These are phyloP conservation scores for Termitomyces sp. DNA, from an alignment of 768 basidiomycete species.

Conservation along the genomic window DNA sequence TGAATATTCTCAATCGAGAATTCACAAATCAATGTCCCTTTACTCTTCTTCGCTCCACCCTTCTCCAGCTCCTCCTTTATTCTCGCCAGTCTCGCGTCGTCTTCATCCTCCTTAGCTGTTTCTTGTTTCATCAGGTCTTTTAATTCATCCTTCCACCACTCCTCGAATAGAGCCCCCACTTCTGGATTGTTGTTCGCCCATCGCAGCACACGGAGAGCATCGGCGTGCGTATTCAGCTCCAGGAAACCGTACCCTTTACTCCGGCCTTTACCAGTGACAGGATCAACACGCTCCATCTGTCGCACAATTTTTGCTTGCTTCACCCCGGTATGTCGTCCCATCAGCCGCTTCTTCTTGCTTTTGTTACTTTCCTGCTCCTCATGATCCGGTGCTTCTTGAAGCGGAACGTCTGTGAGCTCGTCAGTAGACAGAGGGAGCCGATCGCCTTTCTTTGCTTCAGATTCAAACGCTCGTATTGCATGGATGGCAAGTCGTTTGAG, in stretches of 20 bases:
- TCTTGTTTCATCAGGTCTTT: constrained; percentile 55
- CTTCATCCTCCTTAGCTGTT: constrained; percentile 39
- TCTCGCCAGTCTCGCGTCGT: constrained; percentile 50
- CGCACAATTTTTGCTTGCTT: constrained; percentile 93
- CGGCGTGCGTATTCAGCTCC: constrained; percentile 83
- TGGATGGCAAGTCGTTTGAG: constrained; percentile 86
- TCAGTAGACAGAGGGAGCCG: constrained; percentile 66
- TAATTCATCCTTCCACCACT: constrained; percentile 86
- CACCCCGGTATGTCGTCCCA: constrained; percentile 43
- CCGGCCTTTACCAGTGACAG: constrained; percentile 80
- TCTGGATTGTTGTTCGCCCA: constrained; percentile 92
- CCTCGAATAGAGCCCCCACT: constrained; percentile 59
- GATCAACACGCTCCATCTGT: constrained; percentile 84
- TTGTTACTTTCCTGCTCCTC: constrained; percentile 25
- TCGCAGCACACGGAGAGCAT: constrained; percentile 85
- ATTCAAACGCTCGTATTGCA: constrained; percentile 74
- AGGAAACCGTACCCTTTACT: constrained; percentile 96
- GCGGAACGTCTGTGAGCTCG: constrained; percentile 54
- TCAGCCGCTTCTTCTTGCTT: constrained; percentile 23
- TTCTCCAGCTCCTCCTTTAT: constrained; percentile 56
- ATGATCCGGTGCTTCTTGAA: neutral
- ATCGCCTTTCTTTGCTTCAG: constrained; percentile 62
- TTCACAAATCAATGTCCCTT: constrained; percentile 75
- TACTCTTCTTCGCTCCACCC: constrained; percentile 33
- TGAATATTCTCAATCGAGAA: constrained; percentile 95